These are phyloP conservation scores for Tricholoma sp. DNA, from an alignment of 768 basidiomycete genomes.

Conservation along the genomic window DNA sequence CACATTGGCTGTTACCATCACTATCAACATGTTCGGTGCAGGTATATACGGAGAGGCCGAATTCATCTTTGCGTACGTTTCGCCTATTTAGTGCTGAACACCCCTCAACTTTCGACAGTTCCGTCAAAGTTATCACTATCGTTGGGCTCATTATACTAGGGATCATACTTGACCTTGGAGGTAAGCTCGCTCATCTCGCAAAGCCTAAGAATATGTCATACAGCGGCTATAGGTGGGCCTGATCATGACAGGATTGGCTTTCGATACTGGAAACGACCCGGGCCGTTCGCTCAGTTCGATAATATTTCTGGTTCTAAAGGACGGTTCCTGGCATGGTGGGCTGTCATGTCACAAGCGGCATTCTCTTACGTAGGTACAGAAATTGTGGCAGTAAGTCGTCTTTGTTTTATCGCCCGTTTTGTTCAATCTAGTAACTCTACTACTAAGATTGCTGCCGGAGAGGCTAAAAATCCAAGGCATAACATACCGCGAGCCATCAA, in stretches of 20 bases:
- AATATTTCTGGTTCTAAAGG: constrained; percentile 66
- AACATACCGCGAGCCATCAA: constrained; percentile 61
- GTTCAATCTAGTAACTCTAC: constrained; percentile 2
- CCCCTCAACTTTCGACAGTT: constrained; percentile 28
- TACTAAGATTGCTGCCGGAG: constrained; percentile 82
- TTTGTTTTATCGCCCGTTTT: background rate
- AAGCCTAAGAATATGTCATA: background rate
- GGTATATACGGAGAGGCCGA: constrained; percentile 83
- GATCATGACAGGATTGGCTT: constrained; percentile 69
- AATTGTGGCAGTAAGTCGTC: constrained; percentile 74
- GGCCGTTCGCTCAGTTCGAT: constrained; percentile 75
- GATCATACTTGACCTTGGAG: constrained; percentile 77
- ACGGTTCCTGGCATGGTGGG: constrained; percentile 61
- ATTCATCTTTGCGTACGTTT: constrained; percentile 77
- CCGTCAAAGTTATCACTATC: constrained; percentile 89
- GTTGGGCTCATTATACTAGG: constrained; percentile 67
- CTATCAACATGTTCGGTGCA: constrained; percentile 73
- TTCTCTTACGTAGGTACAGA: constrained; percentile 94
- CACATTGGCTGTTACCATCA: constrained; percentile 68
- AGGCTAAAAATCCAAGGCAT: constrained; percentile 81
- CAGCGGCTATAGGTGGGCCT: constrained; percentile 58
- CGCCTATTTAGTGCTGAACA: constrained; percentile 19
- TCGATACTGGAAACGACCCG: constrained; percentile 84
- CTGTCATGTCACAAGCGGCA: constrained; percentile 74
- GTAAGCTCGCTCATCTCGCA: constrained; percentile 19